These are phyloP conservation scores for Erysimum cheiranthoides DNA, from an alignment of 345 rosid genomes.

Conservation along the genomic window DNA sequence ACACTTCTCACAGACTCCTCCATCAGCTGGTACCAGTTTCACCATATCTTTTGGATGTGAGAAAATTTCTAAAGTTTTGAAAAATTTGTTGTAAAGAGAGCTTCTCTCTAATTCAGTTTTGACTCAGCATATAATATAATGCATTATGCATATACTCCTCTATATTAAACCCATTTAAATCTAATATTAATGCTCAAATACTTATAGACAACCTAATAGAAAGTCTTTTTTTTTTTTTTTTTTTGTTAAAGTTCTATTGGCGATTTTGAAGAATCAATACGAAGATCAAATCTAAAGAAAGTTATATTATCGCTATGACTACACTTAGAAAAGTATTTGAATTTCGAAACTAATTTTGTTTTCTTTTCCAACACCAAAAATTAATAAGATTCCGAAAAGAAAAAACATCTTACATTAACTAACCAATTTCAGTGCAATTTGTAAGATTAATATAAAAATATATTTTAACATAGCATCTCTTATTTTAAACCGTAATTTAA, in stretches of 20 bases:
- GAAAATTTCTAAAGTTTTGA: background rate
- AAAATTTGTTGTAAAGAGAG: background rate
- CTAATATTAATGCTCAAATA: background rate
- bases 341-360: too few relatives aligned
- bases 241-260: too few relatives aligned
- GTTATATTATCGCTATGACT: too few relatives aligned
- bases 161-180: background rate
- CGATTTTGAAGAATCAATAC: too few relatives aligned
- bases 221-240: background rate
- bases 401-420: too few relatives aligned
- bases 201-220: background rate
- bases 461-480: too few relatives aligned
- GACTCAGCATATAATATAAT: background rate
- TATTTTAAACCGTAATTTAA: too few relatives aligned
- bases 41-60: conserved; percentile 9
- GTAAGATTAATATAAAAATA: too few relatives aligned
- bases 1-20: background rate
- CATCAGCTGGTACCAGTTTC: conserved; percentile 24
- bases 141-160: background rate
- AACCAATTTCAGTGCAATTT: too few relatives aligned
- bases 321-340: too few relatives aligned
- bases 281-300: too few relatives aligned
- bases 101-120: background rate
- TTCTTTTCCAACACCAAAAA: too few relatives aligned
- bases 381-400: background rate